Base-by-base conservation (phyloP, 306 rosid species). In the Prunus padus region DNA sequence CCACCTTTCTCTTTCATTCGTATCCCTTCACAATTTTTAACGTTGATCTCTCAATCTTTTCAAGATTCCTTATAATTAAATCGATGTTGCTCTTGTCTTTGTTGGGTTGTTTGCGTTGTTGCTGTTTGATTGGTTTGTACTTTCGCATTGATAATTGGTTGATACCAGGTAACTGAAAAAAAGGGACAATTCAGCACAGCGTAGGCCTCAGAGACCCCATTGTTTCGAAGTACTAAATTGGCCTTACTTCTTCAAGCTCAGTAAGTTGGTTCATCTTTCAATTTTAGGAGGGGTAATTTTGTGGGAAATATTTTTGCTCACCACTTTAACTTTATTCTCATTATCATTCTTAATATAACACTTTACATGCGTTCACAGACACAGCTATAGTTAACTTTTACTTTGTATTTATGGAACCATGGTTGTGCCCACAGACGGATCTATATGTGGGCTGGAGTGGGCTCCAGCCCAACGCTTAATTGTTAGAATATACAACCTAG, bases 41-140 rank as follows among this genome's bases (percentile, higher is more conserved):
- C 73, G 54, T 51, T 46, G 22, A 67, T 67, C 68, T 65, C 79
- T 78, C 72, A 40, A 45, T 73, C 63, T 80, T 76, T 10, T 57
- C n/a, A 66, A 80, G 85, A 79, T 74, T 84, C 85, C 72, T 63
- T 75, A 31, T 64, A 37, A 63, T 30, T 44, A 42, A 40, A 18
- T 37, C 14, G 69, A 73, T 30, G 67, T 25, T 71, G 57, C 82
- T 75, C 25, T 76, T 66, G 68, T 56, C 65, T 72, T 79, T 69
- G 79, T 76, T 67, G 31, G 47, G 57, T 23, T 22, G 28, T 14
- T 75, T 74, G 47, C 14, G 82, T 45, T 85, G 83, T 73, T 73
- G 13, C 49, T 31, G 52, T 77, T 71, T 78, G 42, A 88, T 86
- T 83, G 88, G 86, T 30, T 7, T 8, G 42, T 59, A 52, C 60